Percentiles rank a stretch among this genome's conserved stretches.
These are phyloP conservation scores for Pseudopyricularia cyperi DNA, from an alignment of 2,329 filamentous ascomycete species.

Conservation along the genomic window DNA sequence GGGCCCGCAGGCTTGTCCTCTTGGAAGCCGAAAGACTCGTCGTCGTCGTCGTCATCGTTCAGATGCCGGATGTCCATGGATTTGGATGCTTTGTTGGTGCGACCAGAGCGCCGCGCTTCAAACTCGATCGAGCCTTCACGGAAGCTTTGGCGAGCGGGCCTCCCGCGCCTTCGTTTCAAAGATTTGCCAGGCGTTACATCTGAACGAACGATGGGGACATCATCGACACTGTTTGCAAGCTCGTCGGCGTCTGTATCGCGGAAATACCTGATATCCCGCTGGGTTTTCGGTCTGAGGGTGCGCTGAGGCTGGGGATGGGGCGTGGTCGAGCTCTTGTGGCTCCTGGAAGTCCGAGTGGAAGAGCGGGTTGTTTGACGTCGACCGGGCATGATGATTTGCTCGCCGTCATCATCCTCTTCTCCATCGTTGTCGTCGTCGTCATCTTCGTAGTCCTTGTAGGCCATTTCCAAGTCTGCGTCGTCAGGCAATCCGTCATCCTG, in stretches of 20 bases:
- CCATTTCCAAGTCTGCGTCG: background rate
- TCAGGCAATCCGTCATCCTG: constrained; percentile 1
- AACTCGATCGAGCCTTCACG: constrained; percentile 33
- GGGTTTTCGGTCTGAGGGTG: background rate
- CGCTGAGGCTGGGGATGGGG: background rate
- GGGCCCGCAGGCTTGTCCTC: constrained; percentile 29
- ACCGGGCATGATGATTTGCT: background rate
- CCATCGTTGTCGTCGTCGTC: background rate
- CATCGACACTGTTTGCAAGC: constrained; percentile 14
- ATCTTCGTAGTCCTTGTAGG: constrained; percentile 1
- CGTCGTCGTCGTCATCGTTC: constrained; percentile 40
- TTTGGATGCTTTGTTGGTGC: constrained; percentile 27
- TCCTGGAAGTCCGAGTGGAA: background rate
- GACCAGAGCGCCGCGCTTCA: constrained; percentile 35
- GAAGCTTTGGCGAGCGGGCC: background rate
- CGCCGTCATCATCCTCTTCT: background rate
- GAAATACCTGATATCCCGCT: background rate
- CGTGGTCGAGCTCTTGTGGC: background rate
- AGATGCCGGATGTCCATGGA: constrained; percentile 21
- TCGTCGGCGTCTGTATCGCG: constrained; percentile 14
- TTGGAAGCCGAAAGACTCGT: constrained; percentile 39
- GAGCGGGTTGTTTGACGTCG: background rate
- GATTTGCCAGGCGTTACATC: constrained; percentile 10
- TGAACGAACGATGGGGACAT: constrained; percentile 13
- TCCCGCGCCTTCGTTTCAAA: constrained; percentile 6